Evolutionary conservation across 2,329 filamentous ascomycete species (phyloP).

Genomic region (Penicillium expansum): DNA sequence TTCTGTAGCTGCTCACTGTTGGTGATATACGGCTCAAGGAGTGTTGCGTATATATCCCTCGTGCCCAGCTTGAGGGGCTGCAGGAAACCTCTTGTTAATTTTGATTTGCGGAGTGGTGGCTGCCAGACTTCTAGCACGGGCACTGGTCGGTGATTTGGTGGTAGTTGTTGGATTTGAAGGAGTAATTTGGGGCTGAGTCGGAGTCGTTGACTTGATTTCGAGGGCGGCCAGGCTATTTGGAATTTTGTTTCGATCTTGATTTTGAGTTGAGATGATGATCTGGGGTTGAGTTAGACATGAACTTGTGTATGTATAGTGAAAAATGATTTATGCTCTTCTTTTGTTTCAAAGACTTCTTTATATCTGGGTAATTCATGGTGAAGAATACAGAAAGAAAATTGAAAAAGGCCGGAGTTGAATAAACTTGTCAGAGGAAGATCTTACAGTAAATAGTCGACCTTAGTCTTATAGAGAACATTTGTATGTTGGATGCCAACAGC

Average conservation of each 20-base stretch:
- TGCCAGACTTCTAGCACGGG: slow-evolving; percentile 34
- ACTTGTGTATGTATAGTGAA: too few relatives aligned
- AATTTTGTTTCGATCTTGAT: slow-evolving; percentile 27
- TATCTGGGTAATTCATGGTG: too few relatives aligned
- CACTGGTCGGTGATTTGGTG: slow-evolving; percentile 22
- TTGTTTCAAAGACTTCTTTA: too few relatives aligned
- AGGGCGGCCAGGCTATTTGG: slow-evolving; percentile 30
- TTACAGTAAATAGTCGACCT: background rate
- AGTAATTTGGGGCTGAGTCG: slow-evolving; percentile 30
- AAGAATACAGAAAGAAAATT: too few relatives aligned
- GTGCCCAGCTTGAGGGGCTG: slow-evolving; percentile 23
- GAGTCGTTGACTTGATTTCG: slow-evolving; percentile 27
- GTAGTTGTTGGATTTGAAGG: slow-evolving; percentile 35
- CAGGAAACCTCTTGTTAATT: slow-evolving; percentile 18
- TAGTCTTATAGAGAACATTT: background rate
- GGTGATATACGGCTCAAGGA: slow-evolving; percentile 25
- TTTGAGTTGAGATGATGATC: slow-evolving; percentile 6
- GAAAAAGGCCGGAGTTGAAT: too few relatives aligned
- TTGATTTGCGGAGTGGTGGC: slow-evolving; percentile 27
- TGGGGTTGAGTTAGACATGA: background rate
- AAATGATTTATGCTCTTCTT: too few relatives aligned
- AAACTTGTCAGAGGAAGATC: background rate
- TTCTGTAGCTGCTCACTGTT: background rate
- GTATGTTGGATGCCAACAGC: background rate
- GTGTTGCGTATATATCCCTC: slow-evolving; percentile 29